Percentiles rank a stretch among this genome's conserved stretches.
These are phyloP conservation scores for Fusarium musae DNA, from an alignment of 2,329 filamentous ascomycete genomes.

Conservation along the genomic window DNA sequence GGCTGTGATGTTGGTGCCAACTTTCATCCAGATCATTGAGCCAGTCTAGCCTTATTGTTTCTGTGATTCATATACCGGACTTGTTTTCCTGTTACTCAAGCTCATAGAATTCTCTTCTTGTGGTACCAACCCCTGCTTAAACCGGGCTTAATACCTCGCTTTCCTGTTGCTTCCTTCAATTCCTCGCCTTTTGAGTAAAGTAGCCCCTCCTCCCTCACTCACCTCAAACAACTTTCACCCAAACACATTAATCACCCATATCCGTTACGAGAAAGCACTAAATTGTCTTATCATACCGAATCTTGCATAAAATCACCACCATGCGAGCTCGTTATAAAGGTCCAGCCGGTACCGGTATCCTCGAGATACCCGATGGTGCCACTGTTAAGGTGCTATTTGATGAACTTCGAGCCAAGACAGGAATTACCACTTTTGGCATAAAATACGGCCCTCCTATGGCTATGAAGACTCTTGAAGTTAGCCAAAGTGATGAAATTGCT, in stretches of 20 bases:
- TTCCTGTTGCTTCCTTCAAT: constrained; percentile 14
- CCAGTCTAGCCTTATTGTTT: neutral
- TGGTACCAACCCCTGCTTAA: neutral
- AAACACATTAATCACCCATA: neutral
- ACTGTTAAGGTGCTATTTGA: constrained; percentile 70
- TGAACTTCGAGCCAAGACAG: constrained; percentile 71
- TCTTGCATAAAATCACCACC: neutral
- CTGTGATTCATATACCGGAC: neutral
- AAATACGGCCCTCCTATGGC: constrained; percentile 82
- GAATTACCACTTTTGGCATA: constrained; percentile 74
- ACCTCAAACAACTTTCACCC: neutral
- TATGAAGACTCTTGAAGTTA: constrained; percentile 73
- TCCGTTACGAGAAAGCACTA: neutral
- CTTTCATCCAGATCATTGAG: neutral
- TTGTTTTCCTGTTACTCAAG: neutral
- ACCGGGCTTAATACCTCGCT: neutral
- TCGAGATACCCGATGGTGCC: constrained; percentile 75
- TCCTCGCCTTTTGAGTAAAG: constrained; percentile 14
- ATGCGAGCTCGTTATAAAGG: constrained; percentile 83
- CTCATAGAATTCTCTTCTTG: neutral
- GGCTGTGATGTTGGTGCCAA: neutral
- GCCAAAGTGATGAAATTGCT: constrained; percentile 61
- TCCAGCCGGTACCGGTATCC: constrained; percentile 76
- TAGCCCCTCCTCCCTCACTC: constrained; percentile 12
- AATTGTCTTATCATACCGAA: neutral